A percentile compares a stretch with the other conserved stretches of the same genome.
Conservation (phyloP, 352 stramenopile species). For the Phytopythium chamaehyphon region DNA sequence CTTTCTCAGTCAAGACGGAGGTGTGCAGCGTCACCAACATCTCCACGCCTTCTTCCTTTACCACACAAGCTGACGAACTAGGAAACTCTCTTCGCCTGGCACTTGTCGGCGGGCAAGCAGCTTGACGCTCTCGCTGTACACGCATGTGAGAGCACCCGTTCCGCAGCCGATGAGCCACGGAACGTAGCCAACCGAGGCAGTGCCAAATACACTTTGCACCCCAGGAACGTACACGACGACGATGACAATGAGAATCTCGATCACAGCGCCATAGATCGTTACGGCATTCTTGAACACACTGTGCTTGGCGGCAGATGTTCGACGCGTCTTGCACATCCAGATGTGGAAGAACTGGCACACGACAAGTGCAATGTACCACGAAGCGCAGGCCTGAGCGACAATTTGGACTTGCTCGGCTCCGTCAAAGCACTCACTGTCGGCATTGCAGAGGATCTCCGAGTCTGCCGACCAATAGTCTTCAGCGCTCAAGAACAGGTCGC, state of each 20-base stretch:
- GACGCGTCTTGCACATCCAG: conserved; percentile 83
- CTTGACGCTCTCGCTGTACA: conserved; percentile 44
- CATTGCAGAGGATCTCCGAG: conserved; percentile 19
- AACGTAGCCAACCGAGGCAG: conserved; percentile 27
- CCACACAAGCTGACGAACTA: conserved; percentile 18
- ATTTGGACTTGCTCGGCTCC: conserved; percentile 41
- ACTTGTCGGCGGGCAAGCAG: conserved; percentile 16
- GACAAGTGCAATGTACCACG: conserved; percentile 70
- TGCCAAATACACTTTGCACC: conserved; percentile 40
- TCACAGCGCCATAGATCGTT: conserved; percentile 53
- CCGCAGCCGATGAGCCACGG: conserved; percentile 39
- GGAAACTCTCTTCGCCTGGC: conserved; percentile 14
- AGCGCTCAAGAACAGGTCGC: conserved; percentile 30
- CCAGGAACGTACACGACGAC: conserved; percentile 44
- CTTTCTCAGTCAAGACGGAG: no score
- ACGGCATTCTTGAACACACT: conserved; percentile 73
- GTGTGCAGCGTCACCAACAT: no score
- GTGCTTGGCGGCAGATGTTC: conserved; percentile 60
- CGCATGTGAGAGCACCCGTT: conserved; percentile 25
- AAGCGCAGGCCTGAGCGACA: conserved; percentile 52
- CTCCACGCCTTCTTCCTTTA: conserved; percentile 1
- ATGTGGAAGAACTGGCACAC: conserved; percentile 83
- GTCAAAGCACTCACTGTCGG: conserved; percentile 24
- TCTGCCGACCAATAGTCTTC: conserved; percentile 26
- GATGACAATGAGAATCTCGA: conserved; percentile 37